These are phyloP conservation scores for Pistacia integerrima DNA, from an alignment of 345 rosid species.

Conservation along the genomic window DNA sequence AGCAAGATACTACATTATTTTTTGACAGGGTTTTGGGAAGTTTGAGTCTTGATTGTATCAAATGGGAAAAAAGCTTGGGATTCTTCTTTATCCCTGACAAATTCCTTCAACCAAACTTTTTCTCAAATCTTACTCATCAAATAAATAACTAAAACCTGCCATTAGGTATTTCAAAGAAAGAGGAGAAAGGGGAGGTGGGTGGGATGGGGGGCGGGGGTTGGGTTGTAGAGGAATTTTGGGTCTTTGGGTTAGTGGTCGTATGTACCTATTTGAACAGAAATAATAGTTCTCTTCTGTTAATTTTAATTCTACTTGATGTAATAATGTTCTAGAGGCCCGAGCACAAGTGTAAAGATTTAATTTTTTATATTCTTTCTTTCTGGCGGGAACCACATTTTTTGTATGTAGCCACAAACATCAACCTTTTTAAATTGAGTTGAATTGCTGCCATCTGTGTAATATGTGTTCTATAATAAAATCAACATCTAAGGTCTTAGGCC, in stretches of 20 bases:
- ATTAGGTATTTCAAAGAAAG: not conserved
- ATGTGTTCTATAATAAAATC: not conserved
- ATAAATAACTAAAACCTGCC: not conserved
- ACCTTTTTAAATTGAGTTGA: too few species aligned
- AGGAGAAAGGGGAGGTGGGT: not conserved
- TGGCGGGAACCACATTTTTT: too few species aligned
- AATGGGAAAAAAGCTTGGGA: not conserved
- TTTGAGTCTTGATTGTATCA: not conserved
- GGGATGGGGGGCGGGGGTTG: too few species aligned
- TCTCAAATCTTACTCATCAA: not conserved
- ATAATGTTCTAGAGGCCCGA: too few species aligned
- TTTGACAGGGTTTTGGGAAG: not conserved
- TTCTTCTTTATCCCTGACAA: not conserved
- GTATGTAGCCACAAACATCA: too few species aligned
- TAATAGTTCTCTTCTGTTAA: too few species aligned
- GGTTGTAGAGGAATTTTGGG: not conserved
- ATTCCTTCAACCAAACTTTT: not conserved
- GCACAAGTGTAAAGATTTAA: too few species aligned
- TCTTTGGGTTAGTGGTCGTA: too few species aligned
- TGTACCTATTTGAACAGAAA: too few species aligned
- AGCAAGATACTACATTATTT: not conserved
- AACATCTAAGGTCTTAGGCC: not conserved
- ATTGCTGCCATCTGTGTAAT: too few species aligned
- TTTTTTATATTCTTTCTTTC: too few species aligned
- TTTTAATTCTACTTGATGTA: too few species aligned